A percentile compares a stretch with the other conserved stretches of the same genome.
phyloP scores from a whole-genome alignment of 2,329 filamentous ascomycete genomes.

The Cryphonectria nitschkei region DNA sequence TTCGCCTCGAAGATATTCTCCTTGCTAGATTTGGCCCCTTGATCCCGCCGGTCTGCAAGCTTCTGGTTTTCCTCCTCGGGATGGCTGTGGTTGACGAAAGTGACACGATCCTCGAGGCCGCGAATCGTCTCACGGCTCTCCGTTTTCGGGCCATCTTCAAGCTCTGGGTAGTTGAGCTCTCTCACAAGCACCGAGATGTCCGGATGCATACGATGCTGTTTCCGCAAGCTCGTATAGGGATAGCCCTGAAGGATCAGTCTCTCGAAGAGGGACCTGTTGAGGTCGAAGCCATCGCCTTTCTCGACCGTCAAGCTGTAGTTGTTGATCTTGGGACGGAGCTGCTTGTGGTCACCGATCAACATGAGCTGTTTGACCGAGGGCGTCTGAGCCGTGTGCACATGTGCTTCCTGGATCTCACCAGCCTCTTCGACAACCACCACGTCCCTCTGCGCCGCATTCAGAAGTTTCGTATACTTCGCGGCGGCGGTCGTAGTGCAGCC shows the following conservation, averaged over 20 bases:
- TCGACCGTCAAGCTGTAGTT: constrained; percentile 66
- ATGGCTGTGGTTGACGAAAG: constrained; percentile 68
- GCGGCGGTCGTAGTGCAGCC: constrained; percentile 74
- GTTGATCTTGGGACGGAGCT: constrained; percentile 69
- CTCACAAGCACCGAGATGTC: constrained; percentile 66
- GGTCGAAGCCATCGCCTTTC: constrained; percentile 65
- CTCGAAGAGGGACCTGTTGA: constrained; percentile 72
- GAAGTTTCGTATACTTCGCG: constrained; percentile 60
- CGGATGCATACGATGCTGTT: constrained; percentile 71
- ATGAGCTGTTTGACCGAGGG: constrained; percentile 64
- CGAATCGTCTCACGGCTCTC: constrained; percentile 48
- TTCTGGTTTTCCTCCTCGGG: constrained; percentile 51
- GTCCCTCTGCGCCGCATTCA: constrained; percentile 59
- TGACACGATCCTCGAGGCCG: constrained; percentile 62
- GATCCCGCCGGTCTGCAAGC: constrained; percentile 55
- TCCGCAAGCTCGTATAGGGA: constrained; percentile 55
- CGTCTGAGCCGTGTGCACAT: constrained; percentile 64
- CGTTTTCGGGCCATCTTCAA: constrained; percentile 60
- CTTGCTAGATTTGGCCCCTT: constrained; percentile 55
- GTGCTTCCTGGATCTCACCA: constrained; percentile 72
- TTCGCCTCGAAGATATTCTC: constrained; percentile 67
- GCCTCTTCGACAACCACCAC: constrained; percentile 73
- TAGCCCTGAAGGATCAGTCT: constrained; percentile 61
- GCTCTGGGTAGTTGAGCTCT: constrained; percentile 62
- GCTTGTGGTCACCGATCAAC: constrained; percentile 74